Conservation (phyloP, 2,329 filamentous ascomycete genomes). For the Biscogniauxia sp. region DNA sequence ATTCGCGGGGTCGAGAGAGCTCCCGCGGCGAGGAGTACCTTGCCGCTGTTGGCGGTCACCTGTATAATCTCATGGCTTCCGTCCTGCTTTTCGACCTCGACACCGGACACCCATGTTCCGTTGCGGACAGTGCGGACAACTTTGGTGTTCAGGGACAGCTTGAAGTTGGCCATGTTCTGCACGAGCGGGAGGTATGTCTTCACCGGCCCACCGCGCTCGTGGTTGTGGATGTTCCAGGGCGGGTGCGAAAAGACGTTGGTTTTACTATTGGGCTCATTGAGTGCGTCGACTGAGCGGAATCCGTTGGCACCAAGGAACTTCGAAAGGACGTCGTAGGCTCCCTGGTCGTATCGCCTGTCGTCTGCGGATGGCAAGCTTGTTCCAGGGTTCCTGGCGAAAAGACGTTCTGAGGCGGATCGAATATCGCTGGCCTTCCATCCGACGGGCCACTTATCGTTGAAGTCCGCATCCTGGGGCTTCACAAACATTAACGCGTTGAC, state of each 20-base stretch:
- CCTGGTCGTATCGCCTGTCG: constrained; percentile 21
- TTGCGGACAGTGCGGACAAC: constrained; percentile 24
- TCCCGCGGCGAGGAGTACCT: constrained; percentile 54
- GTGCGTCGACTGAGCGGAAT: constrained; percentile 11
- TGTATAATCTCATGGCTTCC: constrained; percentile 51
- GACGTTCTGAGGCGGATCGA: constrained; percentile 22
- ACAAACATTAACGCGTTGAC: constrained; percentile 36
- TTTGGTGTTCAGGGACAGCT: constrained; percentile 20
- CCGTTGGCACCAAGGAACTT: constrained; percentile 15
- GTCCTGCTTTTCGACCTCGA: constrained; percentile 48
- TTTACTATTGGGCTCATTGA: constrained; percentile 18
- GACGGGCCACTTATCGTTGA: constrained; percentile 29
- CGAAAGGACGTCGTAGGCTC: constrained; percentile 15
- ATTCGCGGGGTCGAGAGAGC: constrained; percentile 56
- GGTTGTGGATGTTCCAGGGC: constrained; percentile 45
- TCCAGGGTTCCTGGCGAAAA: constrained; percentile 29
- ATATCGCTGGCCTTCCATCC: constrained; percentile 32
- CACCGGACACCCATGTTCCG: constrained; percentile 49
- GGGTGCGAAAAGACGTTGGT: constrained; percentile 39
- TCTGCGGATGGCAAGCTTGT: constrained; percentile 27
- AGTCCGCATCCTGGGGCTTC: constrained; percentile 32
- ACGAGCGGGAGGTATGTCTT: constrained; percentile 18
- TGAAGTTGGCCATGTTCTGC: constrained; percentile 15
- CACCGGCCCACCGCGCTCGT: constrained; percentile 17
- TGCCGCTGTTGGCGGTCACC: constrained; percentile 48